Evolutionary conservation across 148 eudicot genomes (phyloP), one percentile per base, ranked within the genome.

Genomic region (Rhododendron ovatum): DNA sequence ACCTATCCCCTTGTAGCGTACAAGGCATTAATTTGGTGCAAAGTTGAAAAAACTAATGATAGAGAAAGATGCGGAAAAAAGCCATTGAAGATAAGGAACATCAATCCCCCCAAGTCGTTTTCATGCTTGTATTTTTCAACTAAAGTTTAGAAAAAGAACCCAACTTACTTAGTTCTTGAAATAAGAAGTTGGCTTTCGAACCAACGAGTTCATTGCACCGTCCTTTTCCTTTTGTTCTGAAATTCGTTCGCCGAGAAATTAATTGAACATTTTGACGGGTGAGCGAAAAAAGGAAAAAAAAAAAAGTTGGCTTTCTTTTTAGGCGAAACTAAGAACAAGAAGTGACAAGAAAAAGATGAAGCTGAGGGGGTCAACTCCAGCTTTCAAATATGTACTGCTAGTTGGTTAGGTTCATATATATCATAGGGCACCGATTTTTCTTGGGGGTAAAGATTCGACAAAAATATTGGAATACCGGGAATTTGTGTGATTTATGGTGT

Each of bases 1-100:
- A 48, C 37, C 30, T 71, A 71, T 71, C 39, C 28, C 28, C 57
- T 39, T 39, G 4, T 39, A 2, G 4, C 41, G 26, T 17, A 5
- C 35, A 48, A 28, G n/a, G 61, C 26, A 59, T 59, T 59, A 59
- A 81, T 81, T 53, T 20, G 83, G 84, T 83, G 84, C 45, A 0
- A 41, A 63, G 77, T 83, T 83, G 78, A 83, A 83, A 83, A 65
- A 65, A 26, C 15, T 28, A 8, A 67, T 67, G 77, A 83, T 15
- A 67, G 78, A 45, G 78, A 83, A 45, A 83, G 57, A 45, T 65
- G 85, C 33, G 57, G 57, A 50, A 1, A 83, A 45, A 45, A 47
- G 55, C 57, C 67, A 50, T 67, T 67, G 53, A 83, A 83, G 85
- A 83, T 43, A 83, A 83, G 78, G 59, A 53, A 67, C 18, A 71